Evolutionary conservation across 805 yeast genomes (phyloP), one percentile per base, ranked within the genome.

Genomic region (Schwanniomyces pseudopolymorphus): DNA sequence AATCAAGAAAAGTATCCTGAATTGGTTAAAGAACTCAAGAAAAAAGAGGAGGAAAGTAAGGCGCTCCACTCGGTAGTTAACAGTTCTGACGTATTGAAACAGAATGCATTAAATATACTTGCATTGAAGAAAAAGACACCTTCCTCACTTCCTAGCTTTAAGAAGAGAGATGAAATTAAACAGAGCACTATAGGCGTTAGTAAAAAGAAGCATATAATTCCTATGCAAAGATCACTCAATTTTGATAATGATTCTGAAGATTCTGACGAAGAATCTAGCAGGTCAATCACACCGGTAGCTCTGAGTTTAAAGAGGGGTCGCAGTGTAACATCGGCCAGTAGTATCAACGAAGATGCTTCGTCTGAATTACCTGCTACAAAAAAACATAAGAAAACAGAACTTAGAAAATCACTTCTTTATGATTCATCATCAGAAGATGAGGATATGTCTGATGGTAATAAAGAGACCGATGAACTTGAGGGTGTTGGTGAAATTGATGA

Each of bases 1-100:
- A 77, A 79, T 46, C 83, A 82, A 33, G 79, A 77, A 3, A 76
- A 75, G 33, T 85, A 78, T 57, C 85, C 88, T 1, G 77, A 74
- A 3, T 59, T 72, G 16, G 57, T 72, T 21, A 59, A 63, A 36
- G 72, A 66, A 19, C 58, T 72, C 38, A 69, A 61, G 45, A 64
- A 63, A 19, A 63, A 70, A 49, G 56, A 62, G 46, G 52, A 49
- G 21, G 61, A 54, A 43, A 44, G 48, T 13, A 37, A 39, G 25
- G 33, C 50, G 9, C 4, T 20, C 5, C 52, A 55, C 42, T 45
- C 53, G 33, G 62, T 59, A 6, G 42, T 47, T 5, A 44, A 53
- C 10, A 28, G 13, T 37, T 21, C 28, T 5, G 16, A 19, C n/a
- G 24, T 27, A 2, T 24, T 44, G 14, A 64, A 59, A 45, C 59